Evolutionary conservation across 257 asterid species (phyloP), one percentile per base, ranked within the genome.

Genomic region (Osmanthus fragrans): DNA sequence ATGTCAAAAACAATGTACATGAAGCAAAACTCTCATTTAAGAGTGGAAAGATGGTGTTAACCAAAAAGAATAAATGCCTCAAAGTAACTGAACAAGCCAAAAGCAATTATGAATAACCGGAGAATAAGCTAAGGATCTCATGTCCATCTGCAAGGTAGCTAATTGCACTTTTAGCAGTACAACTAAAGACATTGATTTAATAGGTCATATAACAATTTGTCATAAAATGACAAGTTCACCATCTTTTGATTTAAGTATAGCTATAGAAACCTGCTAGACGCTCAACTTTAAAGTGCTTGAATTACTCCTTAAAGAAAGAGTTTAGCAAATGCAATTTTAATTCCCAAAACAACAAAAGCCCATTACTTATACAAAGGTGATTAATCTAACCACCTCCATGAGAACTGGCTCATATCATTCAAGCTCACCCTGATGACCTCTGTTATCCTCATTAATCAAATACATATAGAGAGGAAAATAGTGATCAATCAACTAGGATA

Each of bases 81-180:
- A 27, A 18, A 45, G 12, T 40, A 72, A 15, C 15, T 42, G 45
- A 71, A 34, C 60, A 29, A 75, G 25, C 23, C 66, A 79, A 21
- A 72, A 66, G 75, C 54, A 73, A 60, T 63, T 47, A 63, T 27
- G 51, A 64, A 76, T n/a, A 19, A 18, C 66, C n/a, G 65, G 16
- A 70, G 32, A 70, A 76, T 34, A 70, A 70, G 76, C 73, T 5
- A 73, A 58, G 21, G 69, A 70, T 67, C 76, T 54, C 37, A 58
- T 39, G 65, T 74, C 64, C 40, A 51, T 30, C 34, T 10, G 47
- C 68, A 40, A 36, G 32, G 58, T 34, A 32, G 76, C 60, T 42
- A 56, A 60, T 18, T 63, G 7, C 9, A 23, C 36, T 23, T 42
- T 60, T 16, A 12, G 11, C n/a, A 30, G 56, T 72, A 37, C 13